A percentile compares a stretch with the other conserved stretches of the same genome.
phyloP scores from a whole-genome alignment of 2,329 filamentous ascomycete species.

The Atkinsonella texensis region DNA sequence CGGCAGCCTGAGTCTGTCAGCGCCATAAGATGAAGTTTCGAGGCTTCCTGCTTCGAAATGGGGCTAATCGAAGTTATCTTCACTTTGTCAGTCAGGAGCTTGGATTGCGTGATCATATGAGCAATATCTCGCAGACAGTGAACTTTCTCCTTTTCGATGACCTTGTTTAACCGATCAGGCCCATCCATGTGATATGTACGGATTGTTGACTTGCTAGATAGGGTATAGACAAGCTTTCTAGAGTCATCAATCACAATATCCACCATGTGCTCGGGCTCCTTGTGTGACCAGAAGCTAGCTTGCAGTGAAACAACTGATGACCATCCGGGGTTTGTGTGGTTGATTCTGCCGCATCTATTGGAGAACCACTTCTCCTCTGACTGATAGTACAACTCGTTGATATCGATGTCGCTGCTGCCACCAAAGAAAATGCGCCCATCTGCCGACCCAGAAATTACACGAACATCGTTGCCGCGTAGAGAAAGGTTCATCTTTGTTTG shows the following conservation, averaged over 20 bases:
- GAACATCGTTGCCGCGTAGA: slow-evolving; percentile 64
- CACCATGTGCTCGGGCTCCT: slow-evolving; percentile 50
- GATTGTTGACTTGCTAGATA: slow-evolving; percentile 81
- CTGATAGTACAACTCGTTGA: slow-evolving; percentile 92
- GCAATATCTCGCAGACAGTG: slow-evolving; percentile 61
- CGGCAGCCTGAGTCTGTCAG: slow-evolving; percentile 84
- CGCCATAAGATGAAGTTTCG: slow-evolving; percentile 78
- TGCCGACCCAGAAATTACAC: slow-evolving; percentile 67
- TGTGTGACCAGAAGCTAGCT: slow-evolving; percentile 37
- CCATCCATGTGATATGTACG: slow-evolving; percentile 79
- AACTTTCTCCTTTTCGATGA: slow-evolving; percentile 53
- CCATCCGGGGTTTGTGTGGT: slow-evolving; percentile 70
- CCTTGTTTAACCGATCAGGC: slow-evolving; percentile 45
- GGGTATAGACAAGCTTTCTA: slow-evolving; percentile 77
- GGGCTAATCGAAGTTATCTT: slow-evolving; percentile 75
- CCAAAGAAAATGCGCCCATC: slow-evolving; percentile 91
- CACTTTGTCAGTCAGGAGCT: slow-evolving; percentile 56
- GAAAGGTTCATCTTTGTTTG: slow-evolving; percentile 77
- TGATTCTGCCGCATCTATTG: slow-evolving; percentile 74
- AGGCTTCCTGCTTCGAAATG: slow-evolving; percentile 67
- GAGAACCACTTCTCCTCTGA: slow-evolving; percentile 97
- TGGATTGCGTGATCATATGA: slow-evolving; percentile 70
- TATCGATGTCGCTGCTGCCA: slow-evolving; percentile 67
- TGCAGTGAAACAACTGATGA: slow-evolving; percentile 46
- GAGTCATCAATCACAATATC: slow-evolving; percentile 84